Base-by-base conservation (phyloP, 352 stramenopile genomes). In the Pythium scleroteichum region DNA sequence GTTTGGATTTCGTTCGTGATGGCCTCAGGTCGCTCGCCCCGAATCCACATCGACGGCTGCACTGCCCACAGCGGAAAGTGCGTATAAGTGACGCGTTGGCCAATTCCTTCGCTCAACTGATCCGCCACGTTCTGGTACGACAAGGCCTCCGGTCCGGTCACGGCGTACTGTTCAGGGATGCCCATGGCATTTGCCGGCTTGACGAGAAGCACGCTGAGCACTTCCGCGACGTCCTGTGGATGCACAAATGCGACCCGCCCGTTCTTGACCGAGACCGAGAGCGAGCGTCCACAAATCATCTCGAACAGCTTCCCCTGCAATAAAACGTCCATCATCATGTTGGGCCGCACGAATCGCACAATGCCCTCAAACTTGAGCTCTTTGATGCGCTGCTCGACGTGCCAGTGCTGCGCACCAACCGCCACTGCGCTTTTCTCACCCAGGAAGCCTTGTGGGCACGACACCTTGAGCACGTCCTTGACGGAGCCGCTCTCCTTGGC, bases 61-160 rank as follows among this genome's bases (percentile, higher is more conserved):
- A 93, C 76, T 3, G 82, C 79, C 83, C 83, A 93, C 22, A 88
- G 57, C 3, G 83, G 81, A 32, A 91, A 90, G 50, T 88, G 62
- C 22, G 79, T 88, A 53, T 81, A 89, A 12, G 52, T 68, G 16
- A 92, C 79, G 14, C 59, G 62, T 10, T 86, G 55, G 0, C 63
- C 63, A 24, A 92, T 71, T 2, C 64, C 67, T 0, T 69, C 13
- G 6, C 73, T 86, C 12, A 91, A 53, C n/a, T 73, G 49, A 16
- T 77, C 41, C 4, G 74, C 68, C 29, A 87, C 64, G 6, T 90
- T 62, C 47, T 74, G 38, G 52, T 76, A 91, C 14, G 74, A 63
- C 41, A 93, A 68, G 10, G 83, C 71, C 52, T 89, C 77, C 16
- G 79, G 79, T 5, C 79, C 83, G 0, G 78, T 89, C 12, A 93